Conservation (phyloP, 495 filamentous ascomycete genomes). For the Elaphomyces granulatus region DNA sequence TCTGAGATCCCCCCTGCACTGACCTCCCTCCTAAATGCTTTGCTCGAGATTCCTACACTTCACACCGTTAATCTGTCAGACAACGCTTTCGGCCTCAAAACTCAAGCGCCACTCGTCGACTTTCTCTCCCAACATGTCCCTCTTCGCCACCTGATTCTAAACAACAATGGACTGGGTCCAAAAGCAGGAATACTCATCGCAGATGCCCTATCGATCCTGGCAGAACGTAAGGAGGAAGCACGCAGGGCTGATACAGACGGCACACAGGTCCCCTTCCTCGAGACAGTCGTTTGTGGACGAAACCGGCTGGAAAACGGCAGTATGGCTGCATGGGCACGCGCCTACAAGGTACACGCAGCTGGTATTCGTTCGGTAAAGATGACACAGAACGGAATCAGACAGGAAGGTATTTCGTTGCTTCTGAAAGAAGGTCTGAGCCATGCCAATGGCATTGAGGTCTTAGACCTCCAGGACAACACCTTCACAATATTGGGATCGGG, state of each 20-base stretch:
- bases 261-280: constrained; percentile 60
- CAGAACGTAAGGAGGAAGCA: constrained; percentile 65
- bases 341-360: constrained; percentile 63
- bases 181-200: constrained; percentile 76
- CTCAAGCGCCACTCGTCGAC: constrained; percentile 63
- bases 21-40: constrained; percentile 66
- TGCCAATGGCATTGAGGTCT: constrained; percentile 45
- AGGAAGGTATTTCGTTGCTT: constrained; percentile 73
- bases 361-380: constrained; percentile 76
- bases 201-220: constrained; percentile 58
- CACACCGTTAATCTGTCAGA: constrained; percentile 92
- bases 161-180: constrained; percentile 97
- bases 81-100: constrained; percentile 95
- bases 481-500: constrained; percentile 71
- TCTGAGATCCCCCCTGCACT: constrained; percentile 88
- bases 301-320: constrained; percentile 91
- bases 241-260: constrained; percentile 36
- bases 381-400: constrained; percentile 95
- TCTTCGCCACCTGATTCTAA: constrained; percentile 80
- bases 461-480: constrained; percentile 96
- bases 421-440: constrained; percentile 61
- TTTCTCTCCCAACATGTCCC: constrained; percentile 79
- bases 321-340: constrained; percentile 87
- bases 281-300: constrained; percentile 90
- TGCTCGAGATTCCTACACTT: constrained; percentile 66